Evolutionary conservation across 2,329 filamentous ascomycete genomes (phyloP).

Genomic region (Trichoderma oligosporum): DNA sequence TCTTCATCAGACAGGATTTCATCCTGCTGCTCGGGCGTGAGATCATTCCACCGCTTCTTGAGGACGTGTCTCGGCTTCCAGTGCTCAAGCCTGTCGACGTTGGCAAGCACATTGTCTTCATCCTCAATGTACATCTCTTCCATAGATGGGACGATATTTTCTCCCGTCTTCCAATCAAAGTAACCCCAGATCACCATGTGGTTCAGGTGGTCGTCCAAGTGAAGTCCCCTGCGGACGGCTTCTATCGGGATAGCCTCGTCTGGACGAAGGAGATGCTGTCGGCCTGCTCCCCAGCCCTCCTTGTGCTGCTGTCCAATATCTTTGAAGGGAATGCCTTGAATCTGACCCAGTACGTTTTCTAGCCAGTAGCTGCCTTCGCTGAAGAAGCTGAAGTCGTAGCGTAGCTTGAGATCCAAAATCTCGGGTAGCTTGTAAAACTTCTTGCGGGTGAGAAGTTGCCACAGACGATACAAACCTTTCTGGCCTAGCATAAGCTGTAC

Average conservation of each 20-base stretch:
- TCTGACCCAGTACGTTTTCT: slow-evolving; percentile 22
- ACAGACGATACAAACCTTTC: slow-evolving; percentile 52
- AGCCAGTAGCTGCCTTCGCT: slow-evolving; percentile 27
- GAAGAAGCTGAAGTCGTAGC: slow-evolving; percentile 51
- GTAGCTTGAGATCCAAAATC: slow-evolving; percentile 53
- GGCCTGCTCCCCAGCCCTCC: slow-evolving; percentile 54
- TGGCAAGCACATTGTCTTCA: slow-evolving; percentile 36
- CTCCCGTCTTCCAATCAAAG: slow-evolving; percentile 49
- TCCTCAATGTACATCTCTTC: slow-evolving; percentile 52
- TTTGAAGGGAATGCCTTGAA: slow-evolving; percentile 50
- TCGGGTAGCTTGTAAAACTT: slow-evolving; percentile 49
- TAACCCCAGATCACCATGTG: slow-evolving; percentile 62
- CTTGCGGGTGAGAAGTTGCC: slow-evolving; percentile 56
- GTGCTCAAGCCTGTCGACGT: slow-evolving; percentile 35
- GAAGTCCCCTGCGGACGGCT: slow-evolving; percentile 47
- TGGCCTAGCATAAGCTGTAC: slow-evolving; percentile 59
- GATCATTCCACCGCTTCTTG: slow-evolving; percentile 42
- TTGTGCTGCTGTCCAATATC: slow-evolving; percentile 51
- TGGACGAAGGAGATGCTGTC: slow-evolving; percentile 47
- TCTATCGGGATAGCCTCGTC: slow-evolving; percentile 60
- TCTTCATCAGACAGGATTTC: slow-evolving; percentile 38
- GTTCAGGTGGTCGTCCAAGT: slow-evolving; percentile 51
- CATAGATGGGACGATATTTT: slow-evolving; percentile 47
- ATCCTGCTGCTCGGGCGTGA: slow-evolving; percentile 36
- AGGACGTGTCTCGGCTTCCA: slow-evolving; percentile 45